A percentile compares a stretch with the other conserved stretches of the same genome.
phyloP scores from a whole-genome alignment of 192 early-diverging fungal species.

The Coemansia reversa region DNA sequence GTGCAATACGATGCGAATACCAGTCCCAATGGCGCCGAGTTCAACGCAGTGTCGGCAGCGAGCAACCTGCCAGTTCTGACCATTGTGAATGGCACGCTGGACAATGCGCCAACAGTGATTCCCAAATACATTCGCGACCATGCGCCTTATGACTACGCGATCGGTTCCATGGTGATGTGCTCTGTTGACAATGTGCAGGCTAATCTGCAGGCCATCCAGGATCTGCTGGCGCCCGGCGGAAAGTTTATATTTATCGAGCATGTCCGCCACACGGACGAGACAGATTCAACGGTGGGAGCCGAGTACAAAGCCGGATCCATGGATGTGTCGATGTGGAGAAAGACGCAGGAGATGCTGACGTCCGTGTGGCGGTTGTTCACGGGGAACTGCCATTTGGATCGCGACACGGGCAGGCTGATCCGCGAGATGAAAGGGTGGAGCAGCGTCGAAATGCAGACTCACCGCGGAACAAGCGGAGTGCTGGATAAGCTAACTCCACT shows the following conservation, averaged over 20 bases:
- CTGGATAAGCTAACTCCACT: constrained; percentile 25
- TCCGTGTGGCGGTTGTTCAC: constrained; percentile 16
- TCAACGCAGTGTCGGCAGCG: background rate
- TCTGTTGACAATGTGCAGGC: constrained; percentile 24
- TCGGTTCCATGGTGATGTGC: constrained; percentile 43
- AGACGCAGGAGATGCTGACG: constrained; percentile 15
- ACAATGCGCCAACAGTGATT: constrained; percentile 9
- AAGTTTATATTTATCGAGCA: constrained; percentile 43
- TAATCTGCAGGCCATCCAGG: constrained; percentile 21
- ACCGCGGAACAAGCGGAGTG: background rate
- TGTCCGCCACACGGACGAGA: constrained; percentile 28
- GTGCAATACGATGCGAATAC: constrained; percentile 30
- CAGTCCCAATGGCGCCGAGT: constrained; percentile 10
- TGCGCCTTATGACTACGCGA: constrained; percentile 32
- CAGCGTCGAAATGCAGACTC: constrained; percentile 18
- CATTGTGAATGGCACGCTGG: constrained; percentile 48
- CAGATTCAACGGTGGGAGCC: constrained; percentile 7
- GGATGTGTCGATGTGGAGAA: constrained; percentile 14
- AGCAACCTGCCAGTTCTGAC: constrained; percentile 12
- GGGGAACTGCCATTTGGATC: constrained; percentile 36
- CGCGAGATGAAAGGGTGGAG: constrained; percentile 22
- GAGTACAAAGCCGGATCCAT: constrained; percentile 6
- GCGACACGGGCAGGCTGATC: constrained; percentile 22
- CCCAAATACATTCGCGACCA: constrained; percentile 20
- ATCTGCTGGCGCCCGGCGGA: constrained; percentile 39